These are phyloP conservation scores for Elongisporangium senticosum DNA, from an alignment of 352 stramenopile species.

Conservation along the genomic window DNA sequence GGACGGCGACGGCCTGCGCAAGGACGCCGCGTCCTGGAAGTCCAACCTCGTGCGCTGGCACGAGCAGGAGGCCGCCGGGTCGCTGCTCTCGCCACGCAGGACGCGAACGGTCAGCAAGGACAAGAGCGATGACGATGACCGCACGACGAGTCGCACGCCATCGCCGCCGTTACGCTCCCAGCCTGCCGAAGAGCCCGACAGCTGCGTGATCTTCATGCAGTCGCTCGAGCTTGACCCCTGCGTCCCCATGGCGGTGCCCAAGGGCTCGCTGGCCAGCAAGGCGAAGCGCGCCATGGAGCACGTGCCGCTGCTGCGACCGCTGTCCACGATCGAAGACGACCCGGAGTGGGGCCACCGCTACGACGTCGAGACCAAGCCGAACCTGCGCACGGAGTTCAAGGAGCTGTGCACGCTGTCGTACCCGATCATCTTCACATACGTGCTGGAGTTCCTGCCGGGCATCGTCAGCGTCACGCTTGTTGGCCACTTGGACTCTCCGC, in stretches of 20 bases:
- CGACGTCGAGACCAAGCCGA: conserved; percentile 12
- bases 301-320: conserved; percentile 28
- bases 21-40: conserved; percentile 25
- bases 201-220: conserved; percentile 29
- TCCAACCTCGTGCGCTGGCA: conserved; percentile 39
- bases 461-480: conserved; percentile 64
- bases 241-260: conserved; percentile 3
- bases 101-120: conserved; percentile 16
- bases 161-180: conserved; percentile 6
- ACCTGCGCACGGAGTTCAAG: conserved; percentile 25
- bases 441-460: conserved; percentile 67
- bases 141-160: conserved; percentile 8
- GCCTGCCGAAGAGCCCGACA: conserved; percentile 38
- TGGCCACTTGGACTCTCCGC: conserved; percentile 59
- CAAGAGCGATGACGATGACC: conserved; percentile 10
- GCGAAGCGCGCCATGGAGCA: conserved; percentile 27
- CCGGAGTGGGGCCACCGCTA: conserved; percentile 19
- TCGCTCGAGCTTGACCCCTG: conserved; percentile 21
- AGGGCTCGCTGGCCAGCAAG: conserved; percentile 9
- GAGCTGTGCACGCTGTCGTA: conserved; percentile 41
- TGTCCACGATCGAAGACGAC: conserved; percentile 18
- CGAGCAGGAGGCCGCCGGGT: conserved; percentile 14
- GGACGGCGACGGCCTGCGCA: background rate
- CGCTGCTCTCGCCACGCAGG: conserved; percentile 25
- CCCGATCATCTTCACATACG: conserved; percentile 65